A percentile compares a stretch with the other conserved stretches of the same genome.
These are phyloP conservation scores for Lactarius sp. DNA, from an alignment of 768 basidiomycete species.

Conservation along the genomic window DNA sequence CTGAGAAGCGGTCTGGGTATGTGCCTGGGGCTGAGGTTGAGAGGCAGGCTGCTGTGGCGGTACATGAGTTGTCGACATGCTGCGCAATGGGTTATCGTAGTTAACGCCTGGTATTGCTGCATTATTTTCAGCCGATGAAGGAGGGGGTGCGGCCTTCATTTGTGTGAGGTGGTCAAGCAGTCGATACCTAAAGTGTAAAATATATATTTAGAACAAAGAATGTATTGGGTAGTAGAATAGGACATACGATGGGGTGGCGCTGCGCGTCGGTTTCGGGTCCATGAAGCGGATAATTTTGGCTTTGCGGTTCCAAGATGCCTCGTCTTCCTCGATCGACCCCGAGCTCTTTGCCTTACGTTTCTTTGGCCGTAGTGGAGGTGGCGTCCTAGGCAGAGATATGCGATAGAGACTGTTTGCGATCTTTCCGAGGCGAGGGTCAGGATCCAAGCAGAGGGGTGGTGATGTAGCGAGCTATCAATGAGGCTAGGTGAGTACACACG, in stretches of 20 bases:
- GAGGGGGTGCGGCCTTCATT: not conserved
- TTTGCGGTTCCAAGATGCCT: constrained; percentile 65
- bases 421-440: constrained; percentile 69
- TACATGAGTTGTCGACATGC: not conserved
- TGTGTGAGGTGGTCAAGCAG: constrained; percentile 16
- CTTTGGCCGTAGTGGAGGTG: constrained; percentile 46
- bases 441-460: constrained; percentile 73
- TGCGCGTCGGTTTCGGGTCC: constrained; percentile 52
- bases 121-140: not conserved
- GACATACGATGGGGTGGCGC: constrained; percentile 47
- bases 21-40: constrained; percentile 10
- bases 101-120: not conserved
- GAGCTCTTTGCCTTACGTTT: constrained; percentile 70
- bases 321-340: constrained; percentile 66
- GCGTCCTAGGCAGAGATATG: constrained; percentile 68
- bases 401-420: constrained; percentile 71
- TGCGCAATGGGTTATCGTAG: constrained; percentile 13
- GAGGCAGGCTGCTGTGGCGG: constrained; percentile 2
- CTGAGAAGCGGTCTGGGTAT: constrained; percentile 5
- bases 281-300: constrained; percentile 76
- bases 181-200: constrained; percentile 19
- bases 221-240: not conserved
- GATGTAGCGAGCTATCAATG: constrained; percentile 60
- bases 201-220: not conserved
- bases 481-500: constrained; percentile 5